Evolutionary conservation across 352 stramenopile species (phyloP).

Genomic region (Elongisporangium anandrum): DNA sequence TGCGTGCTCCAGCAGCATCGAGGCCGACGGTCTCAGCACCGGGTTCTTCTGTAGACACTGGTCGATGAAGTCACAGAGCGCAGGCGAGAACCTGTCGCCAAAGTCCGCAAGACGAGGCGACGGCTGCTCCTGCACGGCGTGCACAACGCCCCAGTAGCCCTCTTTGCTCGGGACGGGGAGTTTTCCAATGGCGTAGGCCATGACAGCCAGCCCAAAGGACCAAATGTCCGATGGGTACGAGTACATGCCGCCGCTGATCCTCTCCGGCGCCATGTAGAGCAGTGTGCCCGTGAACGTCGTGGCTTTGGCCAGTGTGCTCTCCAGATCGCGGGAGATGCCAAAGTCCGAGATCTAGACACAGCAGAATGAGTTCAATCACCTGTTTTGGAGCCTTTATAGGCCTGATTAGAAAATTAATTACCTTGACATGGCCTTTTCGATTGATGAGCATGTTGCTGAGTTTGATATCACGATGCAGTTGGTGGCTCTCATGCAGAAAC

Average conservation of each 20-base stretch:
- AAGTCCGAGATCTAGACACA: slow-evolving; percentile 76
- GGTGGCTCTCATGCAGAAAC: slow-evolving; percentile 87
- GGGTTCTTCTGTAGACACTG: slow-evolving; percentile 80
- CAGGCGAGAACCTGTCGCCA: slow-evolving; percentile 53
- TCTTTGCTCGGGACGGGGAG: slow-evolving; percentile 78
- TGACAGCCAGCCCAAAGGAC: slow-evolving; percentile 77
- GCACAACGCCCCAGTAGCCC: slow-evolving; percentile 89
- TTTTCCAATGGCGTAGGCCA: slow-evolving; percentile 85
- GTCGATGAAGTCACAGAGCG: slow-evolving; percentile 76
- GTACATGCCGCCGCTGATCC: slow-evolving; percentile 90
- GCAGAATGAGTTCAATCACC: background rate
- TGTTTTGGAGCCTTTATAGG: background rate
- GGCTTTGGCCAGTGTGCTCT: slow-evolving; percentile 83
- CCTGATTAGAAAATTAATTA: slow-evolving; percentile 3
- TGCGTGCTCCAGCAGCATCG: slow-evolving; percentile 51
- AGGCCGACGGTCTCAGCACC: slow-evolving; percentile 45
- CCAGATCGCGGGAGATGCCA: slow-evolving; percentile 75
- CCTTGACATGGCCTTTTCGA: slow-evolving; percentile 67
- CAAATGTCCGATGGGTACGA: slow-evolving; percentile 84
- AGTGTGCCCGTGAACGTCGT: slow-evolving; percentile 90
- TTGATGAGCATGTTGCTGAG: slow-evolving; percentile 94
- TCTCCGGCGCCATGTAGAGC: slow-evolving; percentile 91
- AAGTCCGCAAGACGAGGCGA: slow-evolving; percentile 64
- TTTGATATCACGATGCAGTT: slow-evolving; percentile 94
- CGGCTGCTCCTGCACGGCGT: slow-evolving; percentile 75